These are phyloP conservation scores for Pythium vanterpoolii DNA, from an alignment of 352 stramenopile species.

Conservation along the genomic window DNA sequence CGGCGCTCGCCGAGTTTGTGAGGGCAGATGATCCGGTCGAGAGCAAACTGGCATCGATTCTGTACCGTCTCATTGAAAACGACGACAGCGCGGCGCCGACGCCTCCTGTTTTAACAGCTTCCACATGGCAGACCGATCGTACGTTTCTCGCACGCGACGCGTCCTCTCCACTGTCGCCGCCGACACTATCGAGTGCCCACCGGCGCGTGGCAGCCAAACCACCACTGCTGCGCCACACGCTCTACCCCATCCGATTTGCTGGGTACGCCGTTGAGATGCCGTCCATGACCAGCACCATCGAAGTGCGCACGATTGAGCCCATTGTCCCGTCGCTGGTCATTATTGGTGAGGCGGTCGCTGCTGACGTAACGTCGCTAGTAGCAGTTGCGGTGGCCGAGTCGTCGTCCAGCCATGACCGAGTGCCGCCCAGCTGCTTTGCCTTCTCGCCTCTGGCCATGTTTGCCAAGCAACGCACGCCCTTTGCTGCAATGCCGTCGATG, in stretches of 20 bases:
- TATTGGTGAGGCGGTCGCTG: conserved; percentile 11
- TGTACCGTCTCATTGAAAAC: conserved; percentile 58
- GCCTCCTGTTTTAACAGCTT: not conserved
- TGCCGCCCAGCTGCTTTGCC: conserved; percentile 15
- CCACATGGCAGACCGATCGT: conserved; percentile 52
- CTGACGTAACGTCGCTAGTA: not conserved
- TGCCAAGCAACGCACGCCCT: conserved; percentile 33
- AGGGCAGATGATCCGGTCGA: conserved; percentile 49
- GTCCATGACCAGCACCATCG: conserved; percentile 46
- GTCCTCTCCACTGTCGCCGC: conserved; percentile 23
- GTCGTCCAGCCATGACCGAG: not conserved
- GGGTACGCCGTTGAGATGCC: conserved; percentile 52
- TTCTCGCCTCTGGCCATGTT: conserved; percentile 50
- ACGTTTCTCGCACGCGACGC: conserved; percentile 42
- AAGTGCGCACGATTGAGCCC: conserved; percentile 57
- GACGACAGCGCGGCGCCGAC: conserved; percentile 27
- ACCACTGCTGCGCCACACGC: conserved; percentile 27
- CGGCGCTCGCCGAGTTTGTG: conserved; percentile 55
- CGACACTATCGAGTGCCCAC: conserved; percentile 32
- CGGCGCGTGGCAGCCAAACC: conserved; percentile 20
- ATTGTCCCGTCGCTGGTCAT: conserved; percentile 31
- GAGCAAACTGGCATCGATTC: conserved; percentile 45
- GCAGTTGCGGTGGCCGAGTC: conserved; percentile 1
- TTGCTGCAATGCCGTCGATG: conserved; percentile 14
- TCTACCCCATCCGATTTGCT: conserved; percentile 37